Base-by-base conservation (phyloP, 1,284 basidiomycete species). In the Bjerkandera adusta region DNA sequence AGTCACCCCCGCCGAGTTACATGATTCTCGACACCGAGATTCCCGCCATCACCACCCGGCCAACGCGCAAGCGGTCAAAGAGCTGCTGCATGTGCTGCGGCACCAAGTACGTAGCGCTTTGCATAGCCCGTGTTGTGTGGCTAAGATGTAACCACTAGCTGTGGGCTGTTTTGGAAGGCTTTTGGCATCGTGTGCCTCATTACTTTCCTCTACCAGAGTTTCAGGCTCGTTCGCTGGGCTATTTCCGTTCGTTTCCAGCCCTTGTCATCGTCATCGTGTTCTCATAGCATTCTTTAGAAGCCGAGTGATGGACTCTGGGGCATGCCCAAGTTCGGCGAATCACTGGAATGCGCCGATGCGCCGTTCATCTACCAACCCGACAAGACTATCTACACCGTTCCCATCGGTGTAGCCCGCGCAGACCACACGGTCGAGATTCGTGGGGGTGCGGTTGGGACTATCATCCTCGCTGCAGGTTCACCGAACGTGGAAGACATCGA, bases 71-170 rank as follows among this genome's bases (percentile, higher is more conserved):
- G 46, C 62, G 63, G 16, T 60, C 59, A 43, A 62, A 59, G 46
- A 69, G 66, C 13, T 77, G 73, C 56, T 80, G 77, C 54, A 58
- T 76, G 27, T 81, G 78, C 62, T 81, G 75, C 56, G 78, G 78
- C 22, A 40, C 75, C 30, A 65, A 75, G 79, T 81, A 52, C 42
- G 68, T 62, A 35, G 45, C 11, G 21, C 16, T 42, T 21, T 25
- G 41, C 15, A 26, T 29, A 24, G 16, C 32, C n/a, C 11, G 18
- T 24, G n/a, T 5, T 27, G 6, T 24, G 45, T 10, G 36, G 40
- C 26, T 13, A 30, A 48, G 8, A 34, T 43, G n/a, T 21, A 16
- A 10, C 26, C 20, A 46, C 3, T 50, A 81, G 77, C 51, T 78
- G 75, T 51, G 66, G 66, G 20, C 59, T 79, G 8, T 73, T 80